phyloP scores from a whole-genome alignment of 2,329 filamentous ascomycete species.

The Talaromyces sp. region DNA sequence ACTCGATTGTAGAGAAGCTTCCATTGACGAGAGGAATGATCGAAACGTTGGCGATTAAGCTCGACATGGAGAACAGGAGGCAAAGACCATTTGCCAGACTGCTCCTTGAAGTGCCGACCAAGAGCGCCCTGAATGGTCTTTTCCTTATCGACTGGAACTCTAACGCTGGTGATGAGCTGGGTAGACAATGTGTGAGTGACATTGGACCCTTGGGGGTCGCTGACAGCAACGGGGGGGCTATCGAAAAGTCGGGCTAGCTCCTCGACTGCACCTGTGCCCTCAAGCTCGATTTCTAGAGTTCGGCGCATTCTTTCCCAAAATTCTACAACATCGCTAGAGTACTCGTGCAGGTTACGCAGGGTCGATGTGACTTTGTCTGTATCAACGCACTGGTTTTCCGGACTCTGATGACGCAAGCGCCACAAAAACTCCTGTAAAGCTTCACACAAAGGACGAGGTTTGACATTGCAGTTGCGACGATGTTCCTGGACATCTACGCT shows the following conservation, averaged over 20 bases:
- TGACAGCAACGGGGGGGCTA: conserved; percentile 29
- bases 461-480: conserved; percentile 42
- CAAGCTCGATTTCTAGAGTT: conserved; percentile 52
- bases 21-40: conserved; percentile 53
- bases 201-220: conserved; percentile 26
- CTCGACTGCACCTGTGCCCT: conserved; percentile 40
- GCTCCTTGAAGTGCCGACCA: conserved; percentile 30
- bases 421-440: conserved; percentile 53
- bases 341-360: conserved; percentile 41
- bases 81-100: conserved; percentile 40
- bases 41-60: conserved; percentile 55
- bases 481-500: conserved; percentile 46
- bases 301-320: conserved; percentile 54
- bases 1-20: conserved; percentile 55
- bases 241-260: conserved; percentile 49
- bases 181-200: conserved; percentile 33
- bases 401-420: conserved; percentile 46
- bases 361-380: conserved; percentile 41
- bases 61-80: conserved; percentile 54
- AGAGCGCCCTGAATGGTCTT: conserved; percentile 38
- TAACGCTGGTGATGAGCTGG: conserved; percentile 39
- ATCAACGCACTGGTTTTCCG: conserved; percentile 38
- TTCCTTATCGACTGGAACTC: conserved; percentile 37
- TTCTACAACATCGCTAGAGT: conserved; percentile 52
- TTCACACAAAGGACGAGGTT: conserved; percentile 50